Percentiles rank a stretch among this genome's conserved stretches.
phyloP scores from a whole-genome alignment of 495 filamentous ascomycete species.

The Tirmania nivea region DNA sequence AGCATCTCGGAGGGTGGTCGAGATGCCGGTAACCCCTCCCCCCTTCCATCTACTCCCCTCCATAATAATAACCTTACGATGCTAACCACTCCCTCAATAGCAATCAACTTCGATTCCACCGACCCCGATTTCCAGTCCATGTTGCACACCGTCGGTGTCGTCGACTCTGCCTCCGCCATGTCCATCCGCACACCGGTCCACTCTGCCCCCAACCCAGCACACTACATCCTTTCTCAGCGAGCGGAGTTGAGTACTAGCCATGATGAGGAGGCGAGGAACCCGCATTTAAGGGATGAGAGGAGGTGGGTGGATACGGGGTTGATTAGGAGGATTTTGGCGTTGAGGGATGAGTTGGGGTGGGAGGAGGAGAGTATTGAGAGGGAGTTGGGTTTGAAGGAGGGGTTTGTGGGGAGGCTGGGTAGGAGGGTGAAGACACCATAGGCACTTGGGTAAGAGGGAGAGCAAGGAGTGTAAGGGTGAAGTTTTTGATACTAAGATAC shows the following conservation, averaged over 20 bases:
- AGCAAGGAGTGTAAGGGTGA: neutral
- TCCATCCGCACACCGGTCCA: neutral
- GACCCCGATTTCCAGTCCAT: neutral
- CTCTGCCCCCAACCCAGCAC: neutral
- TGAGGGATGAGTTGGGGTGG: neutral
- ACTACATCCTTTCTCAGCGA: neutral
- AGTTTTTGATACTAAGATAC: too few species aligned
- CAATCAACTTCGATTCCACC: neutral
- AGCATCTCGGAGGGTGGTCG: neutral
- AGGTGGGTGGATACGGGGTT: neutral
- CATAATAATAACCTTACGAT: too few species aligned
- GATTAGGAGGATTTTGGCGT: neutral
- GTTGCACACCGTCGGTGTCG: neutral
- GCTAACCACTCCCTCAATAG: neutral
- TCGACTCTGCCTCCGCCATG: neutral
- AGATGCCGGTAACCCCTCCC: neutral
- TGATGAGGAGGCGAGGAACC: neutral
- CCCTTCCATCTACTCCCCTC: neutral
- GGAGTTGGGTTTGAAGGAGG: neutral
- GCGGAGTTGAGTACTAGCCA: neutral
- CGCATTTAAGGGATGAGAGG: neutral
- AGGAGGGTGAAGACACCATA: neutral
- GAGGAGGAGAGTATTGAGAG: neutral
- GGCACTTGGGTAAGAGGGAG: neutral
- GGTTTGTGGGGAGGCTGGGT: neutral